Percentiles rank a stretch among this genome's conserved stretches.
phyloP scores from a whole-genome alignment of 2,329 filamentous ascomycete genomes.

The Aspergillus terreus region DNA sequence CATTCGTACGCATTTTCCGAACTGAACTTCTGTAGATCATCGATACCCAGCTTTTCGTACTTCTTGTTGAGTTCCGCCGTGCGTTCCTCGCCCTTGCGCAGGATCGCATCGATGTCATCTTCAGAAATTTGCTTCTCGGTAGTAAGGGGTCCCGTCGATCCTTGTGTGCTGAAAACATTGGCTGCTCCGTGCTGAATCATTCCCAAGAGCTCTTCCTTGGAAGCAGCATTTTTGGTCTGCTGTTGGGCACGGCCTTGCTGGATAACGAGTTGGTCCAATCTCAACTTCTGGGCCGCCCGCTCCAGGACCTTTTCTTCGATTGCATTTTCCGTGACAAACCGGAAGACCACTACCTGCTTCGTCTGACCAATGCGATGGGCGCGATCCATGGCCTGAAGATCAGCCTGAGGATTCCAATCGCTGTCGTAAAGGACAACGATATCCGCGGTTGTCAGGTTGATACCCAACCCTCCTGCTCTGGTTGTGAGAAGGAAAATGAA shows the following conservation, averaged over 20 bases:
- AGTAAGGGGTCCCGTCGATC: constrained; percentile 57
- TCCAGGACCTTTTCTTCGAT: constrained; percentile 98
- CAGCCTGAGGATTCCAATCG: constrained; percentile 98
- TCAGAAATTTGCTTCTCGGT: constrained; percentile 67
- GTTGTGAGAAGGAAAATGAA: constrained; percentile 96
- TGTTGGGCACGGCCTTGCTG: constrained; percentile 93
- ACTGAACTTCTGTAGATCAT: constrained; percentile 95
- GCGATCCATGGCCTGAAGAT: constrained; percentile 97
- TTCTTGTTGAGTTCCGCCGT: constrained; percentile 88
- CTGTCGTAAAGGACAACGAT: constrained; percentile 97
- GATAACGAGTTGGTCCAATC: constrained; percentile 94
- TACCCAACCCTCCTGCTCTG: constrained; percentile 89
- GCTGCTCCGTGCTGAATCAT: constrained; percentile 99
- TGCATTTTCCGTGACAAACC: constrained; percentile 95
- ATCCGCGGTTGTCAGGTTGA: constrained; percentile 92
- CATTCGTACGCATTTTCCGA: constrained; percentile 98
- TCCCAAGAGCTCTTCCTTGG: constrained; percentile 90
- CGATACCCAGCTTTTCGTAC: constrained; percentile 94
- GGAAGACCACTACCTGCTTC: constrained; percentile 94
- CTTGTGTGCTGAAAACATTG: constrained; percentile 78
- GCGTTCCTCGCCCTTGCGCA: constrained; percentile 79
- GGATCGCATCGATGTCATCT: constrained; percentile 84
- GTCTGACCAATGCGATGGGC: constrained; percentile 98
- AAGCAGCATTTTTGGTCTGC: constrained; percentile 83
- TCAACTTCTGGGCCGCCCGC: constrained; percentile 91